A percentile compares a stretch with the other conserved stretches of the same genome.
These are phyloP conservation scores for Zoysia matrella DNA, from an alignment of 202 grass and related monocot species.

Conservation along the genomic window DNA sequence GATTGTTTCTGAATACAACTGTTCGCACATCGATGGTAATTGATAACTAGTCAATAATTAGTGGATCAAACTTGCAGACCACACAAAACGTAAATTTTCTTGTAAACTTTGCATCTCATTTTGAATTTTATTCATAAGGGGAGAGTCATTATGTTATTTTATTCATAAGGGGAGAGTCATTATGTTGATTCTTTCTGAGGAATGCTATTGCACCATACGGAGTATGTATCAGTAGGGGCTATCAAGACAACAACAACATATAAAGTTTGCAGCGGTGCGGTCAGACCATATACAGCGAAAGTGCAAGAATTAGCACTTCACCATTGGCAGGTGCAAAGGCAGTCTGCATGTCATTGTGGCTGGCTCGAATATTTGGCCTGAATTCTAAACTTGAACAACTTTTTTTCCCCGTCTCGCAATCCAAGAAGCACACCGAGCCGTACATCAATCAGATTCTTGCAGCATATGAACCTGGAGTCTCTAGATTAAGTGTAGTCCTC, in stretches of 20 bases:
- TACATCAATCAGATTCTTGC: neutral
- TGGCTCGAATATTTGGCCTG: neutral
- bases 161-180: no score
- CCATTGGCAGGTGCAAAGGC: slow-evolving; percentile 53
- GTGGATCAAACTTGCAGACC: no score
- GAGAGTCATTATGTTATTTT: no score
- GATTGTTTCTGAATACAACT: no score
- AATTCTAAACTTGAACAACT: neutral
- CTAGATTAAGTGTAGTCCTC: slow-evolving; percentile 1
- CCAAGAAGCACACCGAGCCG: slow-evolving; percentile 37
- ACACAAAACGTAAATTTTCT: no score
- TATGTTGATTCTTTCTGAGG: neutral
- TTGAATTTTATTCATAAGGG: no score
- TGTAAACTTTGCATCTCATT: no score
- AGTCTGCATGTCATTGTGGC: neutral
- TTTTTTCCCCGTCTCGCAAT: slow-evolving; percentile 36
- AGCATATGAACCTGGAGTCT: slow-evolving; percentile 37
- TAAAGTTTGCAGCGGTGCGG: slow-evolving; percentile 33
- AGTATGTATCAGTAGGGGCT: slow-evolving; percentile 5
- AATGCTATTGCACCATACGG: neutral
- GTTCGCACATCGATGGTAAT: no score
- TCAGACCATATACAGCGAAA: slow-evolving; percentile 28
- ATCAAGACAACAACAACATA: slow-evolving; percentile 33
- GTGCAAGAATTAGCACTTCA: slow-evolving; percentile 22
- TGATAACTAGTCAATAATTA: no score